Evolutionary conservation across 2,329 filamentous ascomycete species (phyloP).

Genomic region (Pestalotiopsis sp.): DNA sequence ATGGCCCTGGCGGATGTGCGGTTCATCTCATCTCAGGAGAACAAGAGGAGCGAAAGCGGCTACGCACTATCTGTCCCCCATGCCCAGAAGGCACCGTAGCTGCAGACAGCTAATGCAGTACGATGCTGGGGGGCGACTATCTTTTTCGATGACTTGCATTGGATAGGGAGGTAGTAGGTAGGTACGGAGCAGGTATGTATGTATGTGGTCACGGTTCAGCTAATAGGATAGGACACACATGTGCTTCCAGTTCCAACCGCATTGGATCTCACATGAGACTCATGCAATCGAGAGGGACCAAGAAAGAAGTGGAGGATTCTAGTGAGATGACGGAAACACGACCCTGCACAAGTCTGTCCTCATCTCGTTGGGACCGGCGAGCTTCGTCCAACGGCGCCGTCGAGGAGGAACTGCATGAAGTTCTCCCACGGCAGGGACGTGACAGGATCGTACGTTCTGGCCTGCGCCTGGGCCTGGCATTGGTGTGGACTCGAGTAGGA

Average conservation of each 20-base stretch:
- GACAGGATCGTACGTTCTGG: conserved; percentile 9
- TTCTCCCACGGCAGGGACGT: not conserved
- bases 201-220: not conserved
- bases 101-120: conserved; percentile 9
- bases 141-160: conserved; percentile 12
- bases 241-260: not conserved
- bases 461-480: not conserved
- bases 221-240: not conserved
- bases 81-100: not conserved
- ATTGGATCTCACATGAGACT: not conserved
- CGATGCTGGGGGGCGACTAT: conserved; percentile 1
- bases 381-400: not conserved
- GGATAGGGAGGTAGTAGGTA: not conserved
- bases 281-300: not conserved
- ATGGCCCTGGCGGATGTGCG: not conserved
- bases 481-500: not conserved
- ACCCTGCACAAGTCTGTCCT: not conserved
- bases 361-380: not conserved
- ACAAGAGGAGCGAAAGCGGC: not conserved
- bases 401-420: conserved; percentile 7
- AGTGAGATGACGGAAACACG: not conserved
- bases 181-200: not conserved
- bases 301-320: not conserved
- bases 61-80: not conserved
- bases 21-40: not conserved